Evolutionary conservation across 768 basidiomycete genomes (phyloP).

Genomic region (Antrodiella citrinella): DNA sequence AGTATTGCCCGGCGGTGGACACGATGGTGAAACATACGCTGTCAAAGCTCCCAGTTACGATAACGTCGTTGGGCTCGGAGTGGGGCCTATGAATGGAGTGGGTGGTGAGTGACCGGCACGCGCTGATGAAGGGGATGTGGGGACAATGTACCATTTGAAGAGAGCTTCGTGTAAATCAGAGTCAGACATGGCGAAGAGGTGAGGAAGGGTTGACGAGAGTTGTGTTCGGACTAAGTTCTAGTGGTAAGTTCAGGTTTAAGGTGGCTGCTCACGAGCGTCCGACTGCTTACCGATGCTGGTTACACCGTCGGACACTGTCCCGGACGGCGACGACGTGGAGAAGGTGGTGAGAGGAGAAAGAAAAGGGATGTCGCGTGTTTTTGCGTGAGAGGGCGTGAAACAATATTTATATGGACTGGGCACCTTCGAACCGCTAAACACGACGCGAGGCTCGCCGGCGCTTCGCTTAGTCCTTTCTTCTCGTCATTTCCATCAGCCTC

Average conservation of each 20-base stretch:
- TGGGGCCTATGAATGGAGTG: slow-evolving; percentile 42
- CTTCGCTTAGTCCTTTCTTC: too few species aligned
- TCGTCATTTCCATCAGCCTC: too few species aligned
- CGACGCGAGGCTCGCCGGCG: not conserved
- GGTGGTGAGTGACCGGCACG: not conserved
- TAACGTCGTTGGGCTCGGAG: slow-evolving; percentile 43
- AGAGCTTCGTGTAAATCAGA: slow-evolving; percentile 16
- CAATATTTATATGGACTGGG: slow-evolving; percentile 6
- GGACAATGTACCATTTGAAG: slow-evolving; percentile 15
- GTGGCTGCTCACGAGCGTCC: not conserved
- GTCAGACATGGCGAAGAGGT: slow-evolving; percentile 15
- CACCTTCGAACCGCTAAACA: not conserved
- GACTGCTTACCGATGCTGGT: not conserved
- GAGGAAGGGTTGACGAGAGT: slow-evolving; percentile 4
- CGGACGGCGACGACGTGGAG: slow-evolving; percentile 5
- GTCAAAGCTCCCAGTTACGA: slow-evolving; percentile 76
- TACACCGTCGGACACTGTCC: not conserved
- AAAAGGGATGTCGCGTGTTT: not conserved
- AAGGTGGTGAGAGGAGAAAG: not conserved
- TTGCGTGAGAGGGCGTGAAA: not conserved
- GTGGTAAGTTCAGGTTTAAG: not conserved
- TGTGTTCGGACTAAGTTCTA: slow-evolving; percentile 1
- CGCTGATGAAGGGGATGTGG: not conserved
- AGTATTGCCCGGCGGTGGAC: not conserved
- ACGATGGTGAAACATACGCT: slow-evolving; percentile 34